Base-by-base conservation (phyloP, 2,329 filamentous ascomycete genomes). In the Didymella sp. region DNA sequence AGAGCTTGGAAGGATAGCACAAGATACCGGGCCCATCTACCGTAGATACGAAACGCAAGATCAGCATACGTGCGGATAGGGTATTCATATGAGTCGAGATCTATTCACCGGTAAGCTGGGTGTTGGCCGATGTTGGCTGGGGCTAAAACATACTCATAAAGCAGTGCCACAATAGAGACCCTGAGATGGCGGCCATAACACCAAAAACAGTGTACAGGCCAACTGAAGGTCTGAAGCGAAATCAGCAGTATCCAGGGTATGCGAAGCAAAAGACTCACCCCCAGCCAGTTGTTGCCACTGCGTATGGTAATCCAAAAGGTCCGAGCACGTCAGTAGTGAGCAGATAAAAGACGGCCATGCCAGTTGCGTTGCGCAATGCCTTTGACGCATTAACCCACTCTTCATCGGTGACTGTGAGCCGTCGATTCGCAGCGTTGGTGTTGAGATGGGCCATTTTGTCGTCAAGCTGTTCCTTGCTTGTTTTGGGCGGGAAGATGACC, bases 321-420 rank as follows among this genome's bases (percentile, higher is more conserved):
- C 76, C 76, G 1, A 78, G 68, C 24, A 78, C 73, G 54, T 80
- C 78, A 2, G 78, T 80, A 1, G 78, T 80, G 52, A 80, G 79
- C 33, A 80, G 64, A 61, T 78, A 82, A 66, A 82, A 81, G 47
- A 74, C 43, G 17, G 61, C 59, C 43, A 71, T 57, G 50, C 31
- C 49, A 9, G 65, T 70, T 5, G 75, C 74, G 21, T 72, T 76
- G 9, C 74, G 61, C 41, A 73, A 56, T 24, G 75, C 74, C 43
- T 74, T 63, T 2, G 68, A 67, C 21, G 75, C 75, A 35, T 72
- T 59, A 11, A 59, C 53, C 73, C 72, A 78, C 49, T 77, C 76
- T 2, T 64, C 61, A 25, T 76, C 73, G 6, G 61, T 62, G 27
- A 71, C 62, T 7, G 55, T 46, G 24, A 54, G 49, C 9, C 51